A percentile compares a stretch with the other conserved stretches of the same genome.
Conservation (phyloP, 1,139 yeast species). For the Lodderomyces theae region DNA sequence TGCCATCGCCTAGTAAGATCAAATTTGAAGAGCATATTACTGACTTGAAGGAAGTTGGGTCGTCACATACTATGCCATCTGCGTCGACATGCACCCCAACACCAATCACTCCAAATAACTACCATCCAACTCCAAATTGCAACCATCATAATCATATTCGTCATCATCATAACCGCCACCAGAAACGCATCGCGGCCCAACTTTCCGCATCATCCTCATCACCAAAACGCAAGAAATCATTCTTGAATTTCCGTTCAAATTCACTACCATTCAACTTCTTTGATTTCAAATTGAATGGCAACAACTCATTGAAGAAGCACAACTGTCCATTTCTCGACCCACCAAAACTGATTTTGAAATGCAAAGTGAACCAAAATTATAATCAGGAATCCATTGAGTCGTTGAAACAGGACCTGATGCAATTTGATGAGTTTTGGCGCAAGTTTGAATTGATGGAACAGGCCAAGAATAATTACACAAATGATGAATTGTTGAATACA, state of each 20-base stretch:
- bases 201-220: too few species aligned
- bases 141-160: background rate
- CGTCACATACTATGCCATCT: background rate
- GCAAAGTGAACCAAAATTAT: slow-evolving; percentile 21
- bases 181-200: too few species aligned
- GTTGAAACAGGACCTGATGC: slow-evolving; percentile 17
- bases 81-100: background rate
- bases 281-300: background rate
- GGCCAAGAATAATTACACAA: slow-evolving; percentile 17
- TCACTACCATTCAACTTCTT: background rate
- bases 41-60: background rate
- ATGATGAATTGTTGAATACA: slow-evolving; percentile 17
- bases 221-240: slow-evolving; percentile 8
- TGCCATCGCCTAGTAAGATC: slow-evolving; percentile 1
- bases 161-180: background rate
- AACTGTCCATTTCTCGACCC: background rate
- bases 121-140: background rate
- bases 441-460: slow-evolving; percentile 22
- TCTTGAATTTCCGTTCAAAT: slow-evolving; percentile 6
- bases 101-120: slow-evolving; percentile 1
- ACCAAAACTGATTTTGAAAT: slow-evolving; percentile 22
- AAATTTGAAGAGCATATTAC: background rate
- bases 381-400: slow-evolving; percentile 19
- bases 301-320: slow-evolving; percentile 1
- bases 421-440: slow-evolving; percentile 19